Evolutionary conservation across 192 early-diverging fungal genomes (phyloP).

Genomic region (Dispira simplex): DNA sequence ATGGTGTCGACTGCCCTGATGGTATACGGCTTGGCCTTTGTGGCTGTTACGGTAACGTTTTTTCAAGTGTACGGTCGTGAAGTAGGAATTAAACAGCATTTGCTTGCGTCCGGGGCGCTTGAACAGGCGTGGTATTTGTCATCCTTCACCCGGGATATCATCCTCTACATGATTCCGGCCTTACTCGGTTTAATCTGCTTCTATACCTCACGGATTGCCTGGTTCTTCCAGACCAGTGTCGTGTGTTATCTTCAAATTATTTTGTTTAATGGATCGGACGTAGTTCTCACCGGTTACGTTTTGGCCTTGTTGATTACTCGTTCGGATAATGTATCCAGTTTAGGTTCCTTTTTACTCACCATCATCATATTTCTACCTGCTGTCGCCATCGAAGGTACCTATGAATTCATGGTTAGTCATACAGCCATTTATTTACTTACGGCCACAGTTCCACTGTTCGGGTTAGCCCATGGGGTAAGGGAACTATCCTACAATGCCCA

Average conservation of each 20-base stretch:
- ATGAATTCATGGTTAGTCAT: not conserved
- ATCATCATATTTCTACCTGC: not conserved
- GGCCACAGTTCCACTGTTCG: not conserved
- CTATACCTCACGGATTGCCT: not conserved
- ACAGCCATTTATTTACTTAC: not conserved
- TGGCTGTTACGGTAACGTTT: not conserved
- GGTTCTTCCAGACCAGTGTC: conserved; percentile 6
- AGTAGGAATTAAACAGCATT: not conserved
- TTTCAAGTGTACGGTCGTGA: conserved; percentile 6
- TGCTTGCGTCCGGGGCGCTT: not conserved
- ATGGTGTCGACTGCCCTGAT: not conserved
- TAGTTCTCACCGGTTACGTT: not conserved
- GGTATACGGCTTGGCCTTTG: conserved; percentile 8
- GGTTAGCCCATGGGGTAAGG: not conserved
- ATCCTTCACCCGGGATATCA: conserved; percentile 1
- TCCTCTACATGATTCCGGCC: not conserved
- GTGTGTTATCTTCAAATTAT: conserved; percentile 3
- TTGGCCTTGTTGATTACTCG: not conserved
- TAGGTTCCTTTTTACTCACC: not conserved
- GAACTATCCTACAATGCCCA: not conserved
- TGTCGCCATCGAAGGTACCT: not conserved
- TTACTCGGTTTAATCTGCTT: not conserved
- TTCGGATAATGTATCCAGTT: not conserved
- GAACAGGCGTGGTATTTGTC: not conserved
- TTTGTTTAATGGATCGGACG: not conserved